These are phyloP conservation scores for Elaeis guineensis DNA, from an alignment of 176 grass and related monocot species.

Conservation along the genomic window DNA sequence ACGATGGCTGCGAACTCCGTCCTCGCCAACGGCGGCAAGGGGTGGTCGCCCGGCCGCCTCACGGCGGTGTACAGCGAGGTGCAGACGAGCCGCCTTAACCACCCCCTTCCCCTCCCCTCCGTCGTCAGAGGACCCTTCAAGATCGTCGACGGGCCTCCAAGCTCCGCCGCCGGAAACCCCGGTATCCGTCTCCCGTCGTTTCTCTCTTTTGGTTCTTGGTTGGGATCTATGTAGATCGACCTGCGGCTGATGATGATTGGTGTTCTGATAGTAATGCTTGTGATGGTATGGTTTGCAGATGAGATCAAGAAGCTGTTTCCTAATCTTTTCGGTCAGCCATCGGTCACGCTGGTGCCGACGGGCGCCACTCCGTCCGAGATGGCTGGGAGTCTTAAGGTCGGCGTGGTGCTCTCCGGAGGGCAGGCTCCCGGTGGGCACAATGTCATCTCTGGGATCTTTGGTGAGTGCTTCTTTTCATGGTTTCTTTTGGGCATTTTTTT, in stretches of 20 bases:
- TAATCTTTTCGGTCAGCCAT: conserved; percentile 68
- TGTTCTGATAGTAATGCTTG: not conserved
- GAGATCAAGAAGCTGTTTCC: conserved; percentile 97
- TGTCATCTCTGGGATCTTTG: conserved; percentile 97
- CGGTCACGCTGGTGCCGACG: conserved; percentile 49
- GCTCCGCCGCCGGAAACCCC: conserved; percentile 64
- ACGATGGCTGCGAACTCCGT: conserved; percentile 27
- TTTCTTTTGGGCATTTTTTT: not conserved
- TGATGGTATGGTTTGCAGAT: conserved; percentile 26
- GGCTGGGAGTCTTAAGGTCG: conserved; percentile 48
- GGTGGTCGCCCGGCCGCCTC: conserved; percentile 33
- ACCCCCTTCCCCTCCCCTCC: conserved; percentile 70
- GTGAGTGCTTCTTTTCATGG: conserved; percentile 23
- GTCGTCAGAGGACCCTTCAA: conserved; percentile 46
- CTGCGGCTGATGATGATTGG: no score
- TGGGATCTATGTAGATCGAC: no score
- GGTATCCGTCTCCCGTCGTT: conserved; percentile 14
- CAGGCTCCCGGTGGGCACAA: conserved; percentile 94
- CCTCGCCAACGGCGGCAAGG: conserved; percentile 44
- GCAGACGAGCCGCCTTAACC: conserved; percentile 77
- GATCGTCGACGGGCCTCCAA: conserved; percentile 59
- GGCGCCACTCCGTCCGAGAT: conserved; percentile 8
- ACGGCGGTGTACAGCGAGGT: conserved; percentile 90
- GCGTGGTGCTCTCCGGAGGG: conserved; percentile 82
- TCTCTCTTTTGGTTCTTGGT: not conserved